A percentile compares a stretch with the other conserved stretches of the same genome.
These are phyloP conservation scores for Sequoia sempervirens DNA, from an alignment of 75 land plant genomes.

Conservation along the genomic window DNA sequence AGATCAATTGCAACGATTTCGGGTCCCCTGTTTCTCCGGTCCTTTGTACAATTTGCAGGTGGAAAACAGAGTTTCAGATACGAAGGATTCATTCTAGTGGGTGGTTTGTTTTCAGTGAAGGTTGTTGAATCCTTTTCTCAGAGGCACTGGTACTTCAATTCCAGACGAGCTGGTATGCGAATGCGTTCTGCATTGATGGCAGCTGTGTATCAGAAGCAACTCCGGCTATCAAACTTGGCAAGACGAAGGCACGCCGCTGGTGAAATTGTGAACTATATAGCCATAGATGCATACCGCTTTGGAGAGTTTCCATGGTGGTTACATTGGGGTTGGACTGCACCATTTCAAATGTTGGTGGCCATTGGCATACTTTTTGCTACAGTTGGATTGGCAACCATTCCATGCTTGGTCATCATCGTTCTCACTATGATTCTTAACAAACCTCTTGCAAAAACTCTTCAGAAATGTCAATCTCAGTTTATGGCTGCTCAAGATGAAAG, in stretches of 20 bases:
- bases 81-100: constrained; percentile 30
- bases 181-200: constrained; percentile 68
- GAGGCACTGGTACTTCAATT: constrained; percentile 55
- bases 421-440: constrained; percentile 41
- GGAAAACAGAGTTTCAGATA: constrained; percentile 11
- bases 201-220: constrained; percentile 61
- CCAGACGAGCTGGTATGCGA: constrained; percentile 61
- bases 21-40: constrained; percentile 53
- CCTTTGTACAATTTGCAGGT: constrained; percentile 42
- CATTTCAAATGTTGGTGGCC: constrained; percentile 49
- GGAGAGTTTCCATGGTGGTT: constrained; percentile 72
- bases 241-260: constrained; percentile 61
- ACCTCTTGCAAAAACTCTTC: constrained; percentile 49
- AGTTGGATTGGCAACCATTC: constrained; percentile 57
- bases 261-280: constrained; percentile 75
- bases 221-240: constrained; percentile 55
- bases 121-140: constrained; percentile 55
- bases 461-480: constrained; percentile 42
- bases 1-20: constrained; percentile 28
- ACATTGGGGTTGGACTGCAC: constrained; percentile 58
- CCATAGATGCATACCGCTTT: constrained; percentile 71
- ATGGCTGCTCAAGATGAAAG: constrained; percentile 65
- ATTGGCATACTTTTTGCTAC: constrained; percentile 46
- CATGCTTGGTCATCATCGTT: constrained; percentile 53
- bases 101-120: constrained; percentile 37